Percentiles rank a stretch among this genome's conserved stretches.
Conservation (phyloP, 2,329 filamentous ascomycete species). For the Intubia oerlemansii region DNA sequence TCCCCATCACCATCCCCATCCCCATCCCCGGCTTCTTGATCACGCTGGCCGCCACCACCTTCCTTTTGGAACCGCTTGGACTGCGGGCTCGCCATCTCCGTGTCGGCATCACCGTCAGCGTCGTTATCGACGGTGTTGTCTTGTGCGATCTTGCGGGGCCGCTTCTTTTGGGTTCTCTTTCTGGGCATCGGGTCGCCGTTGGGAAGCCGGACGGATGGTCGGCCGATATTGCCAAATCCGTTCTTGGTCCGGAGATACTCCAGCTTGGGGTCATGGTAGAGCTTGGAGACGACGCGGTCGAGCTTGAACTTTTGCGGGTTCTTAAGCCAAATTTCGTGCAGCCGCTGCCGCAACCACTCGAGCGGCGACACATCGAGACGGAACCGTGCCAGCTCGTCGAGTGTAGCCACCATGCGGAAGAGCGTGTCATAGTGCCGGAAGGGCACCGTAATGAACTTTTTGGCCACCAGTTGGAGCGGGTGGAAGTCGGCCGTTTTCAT, state of each 20-base stretch:
- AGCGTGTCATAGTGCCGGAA: conserved; percentile 33
- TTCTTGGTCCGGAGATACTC: conserved; percentile 25
- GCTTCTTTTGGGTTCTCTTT: too few species aligned
- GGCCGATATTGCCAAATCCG: conserved; percentile 34
- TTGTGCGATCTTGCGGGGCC: background rate
- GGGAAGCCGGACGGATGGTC: conserved; percentile 16
- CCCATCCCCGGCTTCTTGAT: too few species aligned
- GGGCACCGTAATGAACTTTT: conserved; percentile 24
- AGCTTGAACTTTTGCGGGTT: conserved; percentile 28
- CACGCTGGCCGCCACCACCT: too few species aligned
- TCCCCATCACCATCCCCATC: too few species aligned
- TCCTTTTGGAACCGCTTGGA: too few species aligned
- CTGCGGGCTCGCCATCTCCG: conserved; percentile 1
- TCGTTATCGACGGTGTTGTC: background rate
- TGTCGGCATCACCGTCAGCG: background rate
- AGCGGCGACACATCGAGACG: conserved; percentile 28
- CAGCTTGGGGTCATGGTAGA: conserved; percentile 34
- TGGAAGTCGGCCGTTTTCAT: conserved; percentile 27
- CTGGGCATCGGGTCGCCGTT: too few species aligned
- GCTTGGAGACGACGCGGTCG: conserved; percentile 26
- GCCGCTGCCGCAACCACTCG: conserved; percentile 34
- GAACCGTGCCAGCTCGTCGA: conserved; percentile 31
- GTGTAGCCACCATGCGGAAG: conserved; percentile 30
- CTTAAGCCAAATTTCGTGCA: conserved; percentile 24
- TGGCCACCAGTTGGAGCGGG: conserved; percentile 33